Evolutionary conservation across 177 flowering plant species (phyloP).

Genomic region (Vitis hybrid): DNA sequence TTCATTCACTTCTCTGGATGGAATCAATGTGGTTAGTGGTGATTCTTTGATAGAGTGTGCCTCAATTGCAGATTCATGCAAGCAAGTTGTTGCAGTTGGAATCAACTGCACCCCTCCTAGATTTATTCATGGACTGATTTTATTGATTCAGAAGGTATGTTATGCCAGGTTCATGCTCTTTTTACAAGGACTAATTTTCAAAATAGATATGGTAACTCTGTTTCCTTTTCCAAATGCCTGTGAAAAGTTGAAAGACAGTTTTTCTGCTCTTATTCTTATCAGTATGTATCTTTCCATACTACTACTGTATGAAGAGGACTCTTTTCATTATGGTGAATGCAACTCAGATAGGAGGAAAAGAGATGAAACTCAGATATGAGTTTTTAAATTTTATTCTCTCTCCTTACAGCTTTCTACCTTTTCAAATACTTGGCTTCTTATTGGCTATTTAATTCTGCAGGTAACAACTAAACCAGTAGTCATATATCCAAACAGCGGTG

Average conservation of each 20-base stretch:
- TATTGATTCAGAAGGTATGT: conserved; percentile 67
- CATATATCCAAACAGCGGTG: conserved; percentile 96
- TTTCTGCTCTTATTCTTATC: too few species aligned
- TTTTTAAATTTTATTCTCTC: background rate
- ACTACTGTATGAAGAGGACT: too few species aligned
- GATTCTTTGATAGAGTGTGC: conserved; percentile 83
- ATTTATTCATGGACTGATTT: conserved; percentile 66
- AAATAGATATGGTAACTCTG: too few species aligned
- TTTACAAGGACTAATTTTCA: too few species aligned
- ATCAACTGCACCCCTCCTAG: conserved; percentile 97
- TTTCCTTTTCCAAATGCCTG: too few species aligned
- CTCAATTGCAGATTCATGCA: conserved; percentile 66
- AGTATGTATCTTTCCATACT: too few species aligned
- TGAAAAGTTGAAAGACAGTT: too few species aligned
- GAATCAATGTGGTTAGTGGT: conserved; percentile 80
- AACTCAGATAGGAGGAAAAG: too few species aligned
- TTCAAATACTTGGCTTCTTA: background rate
- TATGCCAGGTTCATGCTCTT: background rate
- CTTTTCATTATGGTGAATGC: background rate
- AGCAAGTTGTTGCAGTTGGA: conserved; percentile 87
- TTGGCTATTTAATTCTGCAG: conserved; percentile 34
- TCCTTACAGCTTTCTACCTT: background rate
- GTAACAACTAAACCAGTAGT: conserved; percentile 74
- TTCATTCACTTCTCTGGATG: conserved; percentile 83
- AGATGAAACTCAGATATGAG: too few species aligned